phyloP scores from a whole-genome alignment of 164 flowering plant species.

The Hamamelis virginiana region DNA sequence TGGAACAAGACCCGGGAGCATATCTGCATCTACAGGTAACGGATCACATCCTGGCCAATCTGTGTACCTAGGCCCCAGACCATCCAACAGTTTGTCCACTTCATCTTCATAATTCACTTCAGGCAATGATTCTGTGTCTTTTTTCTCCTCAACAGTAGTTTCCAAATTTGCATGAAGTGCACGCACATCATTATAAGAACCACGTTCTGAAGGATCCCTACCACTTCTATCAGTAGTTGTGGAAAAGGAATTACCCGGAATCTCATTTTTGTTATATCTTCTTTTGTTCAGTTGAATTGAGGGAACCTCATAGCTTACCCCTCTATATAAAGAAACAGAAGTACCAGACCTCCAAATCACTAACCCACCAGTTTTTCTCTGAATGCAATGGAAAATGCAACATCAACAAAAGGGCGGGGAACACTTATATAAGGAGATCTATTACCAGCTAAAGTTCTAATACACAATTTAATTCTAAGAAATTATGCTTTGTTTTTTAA shows the following conservation, averaged over 20 bases:
- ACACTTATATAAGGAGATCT: background rate
- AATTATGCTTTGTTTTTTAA: background rate
- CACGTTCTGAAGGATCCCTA: slow-evolving; percentile 16
- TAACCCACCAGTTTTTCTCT: slow-evolving; percentile 95
- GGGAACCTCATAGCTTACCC: slow-evolving; percentile 65
- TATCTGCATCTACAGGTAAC: slow-evolving; percentile 94
- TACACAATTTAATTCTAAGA: background rate
- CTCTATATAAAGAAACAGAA: slow-evolving; percentile 75
- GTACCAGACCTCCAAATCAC: slow-evolving; percentile 96
- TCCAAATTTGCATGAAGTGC: slow-evolving; percentile 22
- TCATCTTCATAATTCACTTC: slow-evolving; percentile 76
- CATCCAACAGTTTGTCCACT: slow-evolving; percentile 70
- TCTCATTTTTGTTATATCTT: slow-evolving; percentile 24
- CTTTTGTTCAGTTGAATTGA: slow-evolving; percentile 34
- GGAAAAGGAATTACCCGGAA: slow-evolving; percentile 17
- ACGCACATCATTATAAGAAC: slow-evolving; percentile 16
- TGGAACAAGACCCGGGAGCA: slow-evolving; percentile 70
- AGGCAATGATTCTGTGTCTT: slow-evolving; percentile 22
- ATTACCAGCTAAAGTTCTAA: background rate
- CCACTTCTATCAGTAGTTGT: slow-evolving; percentile 13
- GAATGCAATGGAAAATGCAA: slow-evolving; percentile 15
- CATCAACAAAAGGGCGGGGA: background rate
- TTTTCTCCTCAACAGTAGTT: slow-evolving; percentile 21
- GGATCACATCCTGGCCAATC: slow-evolving; percentile 91
- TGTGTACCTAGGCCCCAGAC: slow-evolving; percentile 80